Evolutionary conservation across 2,329 filamentous ascomycete genomes (phyloP), one percentile per base, ranked within the genome.

Genomic region (Colletotrichum plurivorum): DNA sequence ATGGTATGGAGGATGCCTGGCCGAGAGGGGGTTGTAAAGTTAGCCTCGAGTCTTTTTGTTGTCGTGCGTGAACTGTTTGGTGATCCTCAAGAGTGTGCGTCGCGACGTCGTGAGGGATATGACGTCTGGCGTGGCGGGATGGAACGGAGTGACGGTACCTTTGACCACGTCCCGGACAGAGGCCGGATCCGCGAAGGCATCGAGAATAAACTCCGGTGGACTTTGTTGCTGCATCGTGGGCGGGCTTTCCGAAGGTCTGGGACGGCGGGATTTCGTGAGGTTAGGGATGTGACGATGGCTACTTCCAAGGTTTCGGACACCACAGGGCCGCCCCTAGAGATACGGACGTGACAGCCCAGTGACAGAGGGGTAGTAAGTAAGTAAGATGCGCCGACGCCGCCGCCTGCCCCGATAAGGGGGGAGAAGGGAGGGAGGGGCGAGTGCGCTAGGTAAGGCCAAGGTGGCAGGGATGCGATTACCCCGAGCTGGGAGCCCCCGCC

Each of bases 91-190:
- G 56, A 22, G 46, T 25, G 48, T 52, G 48, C 16, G n/a, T 36
- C 43, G 36, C 31, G 51, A 27, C 36, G 45, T 55, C 18, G 65
- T 43, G 65, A 56, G 58, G 54, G 52, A 63, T 60, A 68, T 70
- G 67, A 70, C 57, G 67, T 71, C 41, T 64, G 49, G 65, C 58
- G 55, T 65, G 63, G 46, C 15, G n/a, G 65, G 52, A n/a, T 10
- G 15, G 54, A 62, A 66, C 65, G 73, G 63, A 61, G 59, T 22
- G 54, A 58, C 39, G 83, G 74, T 79, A 95, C 95, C 95, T 90
- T 95, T 95, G 71, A 98, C 91, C 63, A 98, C 92, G 78, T 98
- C 95, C 80, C 93, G 94, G 73, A 98, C 94, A 63, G 93, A 96
- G 51, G 90, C 89, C 59, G 94, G 93, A 82, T 98, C 96, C 68